Conservation (phyloP, 2,329 filamentous ascomycete genomes). For the Diaporthe destruens region DNA sequence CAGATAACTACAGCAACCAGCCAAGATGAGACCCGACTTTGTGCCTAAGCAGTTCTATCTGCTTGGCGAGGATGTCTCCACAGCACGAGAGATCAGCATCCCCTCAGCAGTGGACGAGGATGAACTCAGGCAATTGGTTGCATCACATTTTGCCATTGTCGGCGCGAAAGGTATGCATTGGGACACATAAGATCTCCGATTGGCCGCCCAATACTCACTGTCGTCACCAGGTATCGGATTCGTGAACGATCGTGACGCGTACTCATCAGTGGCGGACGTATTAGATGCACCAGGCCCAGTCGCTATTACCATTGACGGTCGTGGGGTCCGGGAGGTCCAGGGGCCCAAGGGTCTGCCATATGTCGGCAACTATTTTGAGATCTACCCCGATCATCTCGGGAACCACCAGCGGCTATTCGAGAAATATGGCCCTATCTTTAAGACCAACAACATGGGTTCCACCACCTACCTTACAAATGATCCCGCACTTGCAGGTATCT, state of each 20-base stretch:
- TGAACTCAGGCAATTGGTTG: constrained; percentile 55
- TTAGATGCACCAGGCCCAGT: constrained; percentile 51
- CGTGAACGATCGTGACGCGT: constrained; percentile 47
- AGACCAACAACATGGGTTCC: constrained; percentile 65
- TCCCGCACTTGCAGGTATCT: constrained; percentile 58
- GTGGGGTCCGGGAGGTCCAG: constrained; percentile 62
- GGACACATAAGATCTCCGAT: neutral
- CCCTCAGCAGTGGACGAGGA: constrained; percentile 52
- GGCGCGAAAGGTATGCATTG: constrained; percentile 53
- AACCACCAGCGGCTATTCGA: constrained; percentile 68
- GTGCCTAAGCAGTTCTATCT: constrained; percentile 56
- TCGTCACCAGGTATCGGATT: constrained; percentile 53
- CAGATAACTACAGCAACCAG: constrained; percentile 7
- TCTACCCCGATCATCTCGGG: constrained; percentile 69
- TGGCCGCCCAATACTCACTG: neutral
- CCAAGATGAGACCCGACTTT: constrained; percentile 47
- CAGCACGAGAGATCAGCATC: constrained; percentile 54
- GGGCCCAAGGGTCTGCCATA: constrained; percentile 62
- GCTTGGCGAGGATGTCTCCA: constrained; percentile 55
- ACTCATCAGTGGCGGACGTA: constrained; percentile 53
- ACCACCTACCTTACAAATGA: constrained; percentile 64
- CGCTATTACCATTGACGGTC: constrained; percentile 62
- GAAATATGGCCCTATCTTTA: constrained; percentile 64
- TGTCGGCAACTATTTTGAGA: constrained; percentile 67
- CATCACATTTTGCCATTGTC: constrained; percentile 59